Percentiles rank a stretch among this genome's conserved stretches.
These are phyloP conservation scores for Chaetomiaceae sp. DNA, from an alignment of 2,329 filamentous ascomycete species.

Conservation along the genomic window DNA sequence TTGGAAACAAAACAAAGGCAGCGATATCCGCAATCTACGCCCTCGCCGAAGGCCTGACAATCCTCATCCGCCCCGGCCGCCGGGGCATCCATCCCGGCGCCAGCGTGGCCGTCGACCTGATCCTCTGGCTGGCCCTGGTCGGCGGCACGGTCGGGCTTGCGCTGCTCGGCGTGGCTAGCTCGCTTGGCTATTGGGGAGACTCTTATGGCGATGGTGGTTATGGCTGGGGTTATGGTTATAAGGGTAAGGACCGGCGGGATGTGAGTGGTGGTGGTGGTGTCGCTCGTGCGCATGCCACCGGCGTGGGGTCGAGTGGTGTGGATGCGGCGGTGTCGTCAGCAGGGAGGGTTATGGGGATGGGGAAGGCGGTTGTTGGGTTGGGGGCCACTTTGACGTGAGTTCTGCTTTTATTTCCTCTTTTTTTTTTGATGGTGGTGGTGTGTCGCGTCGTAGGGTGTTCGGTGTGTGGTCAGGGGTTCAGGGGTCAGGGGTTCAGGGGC, in stretches of 20 bases:
- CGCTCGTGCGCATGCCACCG: background rate
- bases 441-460: too few relatives aligned
- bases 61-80: conserved; percentile 11
- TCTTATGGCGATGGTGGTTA: too few relatives aligned
- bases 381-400: conserved; percentile 4
- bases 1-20: too few relatives aligned
- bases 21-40: conserved; percentile 5
- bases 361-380: conserved; percentile 7
- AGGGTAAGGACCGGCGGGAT: too few relatives aligned
- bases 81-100: conserved; percentile 31
- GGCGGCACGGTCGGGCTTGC: background rate
- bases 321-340: background rate
- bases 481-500: too few relatives aligned
- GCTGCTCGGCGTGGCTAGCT: background rate
- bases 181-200: too few relatives aligned
- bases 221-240: too few relatives aligned
- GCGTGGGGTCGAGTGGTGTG: background rate
- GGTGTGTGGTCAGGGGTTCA: background rate
- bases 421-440: too few relatives aligned
- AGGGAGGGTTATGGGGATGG: background rate
- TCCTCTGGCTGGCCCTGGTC: conserved; percentile 13
- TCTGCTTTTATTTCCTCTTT: background rate
- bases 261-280: too few relatives aligned
- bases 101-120: conserved; percentile 21
- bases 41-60: conserved; percentile 12